Base-by-base conservation (phyloP, 2,329 filamentous ascomycete species). In the Fusarium succisae region DNA sequence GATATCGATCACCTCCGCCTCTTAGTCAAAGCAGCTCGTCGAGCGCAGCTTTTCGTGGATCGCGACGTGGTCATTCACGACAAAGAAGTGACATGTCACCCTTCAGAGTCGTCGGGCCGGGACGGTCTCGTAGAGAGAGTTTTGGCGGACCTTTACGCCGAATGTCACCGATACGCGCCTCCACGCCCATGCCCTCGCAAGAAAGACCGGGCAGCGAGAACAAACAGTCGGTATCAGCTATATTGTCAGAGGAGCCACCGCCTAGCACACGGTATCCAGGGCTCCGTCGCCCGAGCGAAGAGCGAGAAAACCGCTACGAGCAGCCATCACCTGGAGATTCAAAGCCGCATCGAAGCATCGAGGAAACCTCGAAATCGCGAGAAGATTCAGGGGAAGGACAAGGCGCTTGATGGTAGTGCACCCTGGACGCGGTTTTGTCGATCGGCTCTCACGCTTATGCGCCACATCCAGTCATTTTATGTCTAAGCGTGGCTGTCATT, bases 1-100 rank as follows among this genome's bases (percentile, higher is more conserved):
- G 78, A 71, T 74, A 78, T 60, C 78, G 81, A 77, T 83, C 82
- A 44, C 82, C 82, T 20, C 80, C 80, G 15, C 45, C 77, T 8
- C 80, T 80, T 57, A 70, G 72, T 45, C 80, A 80, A 59, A 76
- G 69, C 66, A 79, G 74, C 54, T 70, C 77, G 24, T 76, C 77
- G 39, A 79, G 79, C 51, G 63, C 72, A 24, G 61, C 80, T 18
- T 68, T 67, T 30, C 73, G 80, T 38, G 63, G 63, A 28, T 73
- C 69, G 63, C 76, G 77, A 38, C 77, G 76, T 57, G 78, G 76
- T 9, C 82, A 83, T 47, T 80, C 81, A 28, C 81, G 82, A 11
- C 82, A 83, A 48, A 80, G 79, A 56, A 83, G 82, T 68, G 82
- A 83, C 51, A 76, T 83, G 24, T 81, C 82, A 7, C 83, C 81